Conservation (phyloP, 768 basidiomycete species). For the Suillus americanus region DNA sequence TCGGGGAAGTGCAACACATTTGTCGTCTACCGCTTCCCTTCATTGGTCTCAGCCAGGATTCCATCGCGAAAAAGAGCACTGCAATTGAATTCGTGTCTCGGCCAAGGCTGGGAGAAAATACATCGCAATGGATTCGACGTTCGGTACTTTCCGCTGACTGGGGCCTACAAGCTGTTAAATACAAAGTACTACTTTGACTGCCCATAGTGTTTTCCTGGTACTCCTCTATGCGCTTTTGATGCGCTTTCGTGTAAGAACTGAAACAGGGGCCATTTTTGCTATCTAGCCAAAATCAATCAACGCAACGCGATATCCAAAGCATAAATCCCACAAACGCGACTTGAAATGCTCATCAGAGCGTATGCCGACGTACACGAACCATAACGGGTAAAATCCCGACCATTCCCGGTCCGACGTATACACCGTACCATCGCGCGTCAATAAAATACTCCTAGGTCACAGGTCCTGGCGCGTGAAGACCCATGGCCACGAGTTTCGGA, state of each 20-base stretch:
- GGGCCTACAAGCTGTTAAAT: neutral
- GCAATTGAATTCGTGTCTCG: neutral
- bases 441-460: slow-evolving; percentile 17
- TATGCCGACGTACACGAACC: slow-evolving; percentile 20
- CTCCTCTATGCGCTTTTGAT: neutral
- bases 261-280: neutral
- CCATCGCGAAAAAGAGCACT: neutral
- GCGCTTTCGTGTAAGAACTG: neutral
- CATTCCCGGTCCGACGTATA: slow-evolving; percentile 19
- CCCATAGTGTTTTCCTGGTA: too few species aligned
- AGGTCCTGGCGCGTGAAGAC: slow-evolving; percentile 25
- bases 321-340: neutral
- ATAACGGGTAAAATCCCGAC: slow-evolving; percentile 19
- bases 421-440: slow-evolving; percentile 12
- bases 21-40: neutral
- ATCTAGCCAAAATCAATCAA: neutral
- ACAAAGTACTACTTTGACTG: neutral
- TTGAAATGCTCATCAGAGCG: neutral
- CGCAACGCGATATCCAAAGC: neutral
- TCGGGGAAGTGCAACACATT: neutral
- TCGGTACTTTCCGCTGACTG: neutral
- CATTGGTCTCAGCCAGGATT: neutral
- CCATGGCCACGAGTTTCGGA: slow-evolving; percentile 10
- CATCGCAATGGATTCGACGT: neutral
- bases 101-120: neutral